Conservation (phyloP, 257 asterid genomes). For the Ilex asprella region DNA sequence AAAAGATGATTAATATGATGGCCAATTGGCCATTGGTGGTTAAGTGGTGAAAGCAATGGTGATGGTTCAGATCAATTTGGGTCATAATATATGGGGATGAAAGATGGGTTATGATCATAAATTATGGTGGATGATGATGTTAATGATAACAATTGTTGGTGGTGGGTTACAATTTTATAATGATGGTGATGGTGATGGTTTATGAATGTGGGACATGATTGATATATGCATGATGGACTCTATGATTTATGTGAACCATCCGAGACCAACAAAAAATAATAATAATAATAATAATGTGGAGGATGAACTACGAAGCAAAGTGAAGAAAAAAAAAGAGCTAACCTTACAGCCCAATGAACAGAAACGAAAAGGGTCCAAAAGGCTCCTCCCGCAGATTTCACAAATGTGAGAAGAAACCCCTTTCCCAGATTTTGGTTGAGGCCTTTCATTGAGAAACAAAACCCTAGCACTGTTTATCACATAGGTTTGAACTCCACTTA, state of each 20-base stretch:
- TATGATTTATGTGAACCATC: too few relatives aligned
- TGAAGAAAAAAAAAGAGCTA: neutral
- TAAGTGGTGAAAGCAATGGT: slow-evolving; percentile 5
- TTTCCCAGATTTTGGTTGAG: slow-evolving; percentile 80
- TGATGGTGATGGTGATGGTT: neutral
- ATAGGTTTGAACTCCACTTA: slow-evolving; percentile 85
- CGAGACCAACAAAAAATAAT: too few relatives aligned
- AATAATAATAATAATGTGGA: too few relatives aligned
- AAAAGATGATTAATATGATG: slow-evolving; percentile 13
- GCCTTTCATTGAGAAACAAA: slow-evolving; percentile 83
- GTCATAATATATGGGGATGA: neutral
- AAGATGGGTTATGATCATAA: too few relatives aligned
- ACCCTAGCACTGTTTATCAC: slow-evolving; percentile 96
- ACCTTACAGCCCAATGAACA: slow-evolving; percentile 98
- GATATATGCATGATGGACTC: too few relatives aligned
- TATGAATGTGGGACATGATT: neutral
- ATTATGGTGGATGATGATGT: neutral
- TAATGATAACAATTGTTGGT: neutral
- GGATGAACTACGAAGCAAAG: neutral
- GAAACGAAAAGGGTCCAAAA: slow-evolving; percentile 78
- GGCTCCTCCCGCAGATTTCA: slow-evolving; percentile 79
- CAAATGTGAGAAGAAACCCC: slow-evolving; percentile 77
- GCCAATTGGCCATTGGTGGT: slow-evolving; percentile 7
- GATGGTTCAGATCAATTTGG: slow-evolving; percentile 4
- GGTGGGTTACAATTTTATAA: neutral